Evolutionary conservation across 805 yeast species (phyloP).

Genomic region (Ogataea pini): DNA sequence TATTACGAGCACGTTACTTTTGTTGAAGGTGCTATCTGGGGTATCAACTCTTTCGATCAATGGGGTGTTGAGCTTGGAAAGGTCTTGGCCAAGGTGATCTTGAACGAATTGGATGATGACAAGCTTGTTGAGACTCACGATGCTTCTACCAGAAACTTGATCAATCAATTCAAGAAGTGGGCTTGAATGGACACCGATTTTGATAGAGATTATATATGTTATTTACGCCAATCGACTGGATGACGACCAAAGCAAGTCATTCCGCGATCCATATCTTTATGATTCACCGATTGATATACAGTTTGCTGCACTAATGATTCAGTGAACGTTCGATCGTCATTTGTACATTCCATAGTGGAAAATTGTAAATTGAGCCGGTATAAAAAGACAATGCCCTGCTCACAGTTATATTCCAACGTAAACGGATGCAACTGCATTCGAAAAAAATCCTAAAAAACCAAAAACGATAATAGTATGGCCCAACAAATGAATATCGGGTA

Average conservation of each 20-base stretch:
- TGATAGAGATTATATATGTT: neutral
- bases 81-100: slow-evolving; percentile 94
- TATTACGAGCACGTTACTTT: slow-evolving; percentile 97
- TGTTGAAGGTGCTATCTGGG: slow-evolving; percentile 99
- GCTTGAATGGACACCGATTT: slow-evolving; percentile 22
- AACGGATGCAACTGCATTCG: too few relatives aligned
- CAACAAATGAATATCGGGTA: neutral
- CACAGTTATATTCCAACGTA: too few relatives aligned
- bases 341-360: neutral
- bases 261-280: too few relatives aligned
- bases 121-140: slow-evolving; percentile 70
- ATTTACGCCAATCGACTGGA: neutral
- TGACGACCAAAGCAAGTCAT: too few relatives aligned
- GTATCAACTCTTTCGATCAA: slow-evolving; percentile 98
- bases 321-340: too few relatives aligned
- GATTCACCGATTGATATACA: too few relatives aligned
- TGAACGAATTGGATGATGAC: slow-evolving; percentile 75
- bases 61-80: slow-evolving; percentile 99
- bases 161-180: slow-evolving; percentile 96
- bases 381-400: neutral
- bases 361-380: neutral
- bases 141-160: slow-evolving; percentile 86
- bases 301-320: too few relatives aligned
- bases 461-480: neutral
- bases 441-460: neutral